Percentiles rank a stretch among this genome's conserved stretches.
Evolutionary conservation across 495 filamentous ascomycete genomes (phyloP).

Genomic region (Sporormia fimetaria): DNA sequence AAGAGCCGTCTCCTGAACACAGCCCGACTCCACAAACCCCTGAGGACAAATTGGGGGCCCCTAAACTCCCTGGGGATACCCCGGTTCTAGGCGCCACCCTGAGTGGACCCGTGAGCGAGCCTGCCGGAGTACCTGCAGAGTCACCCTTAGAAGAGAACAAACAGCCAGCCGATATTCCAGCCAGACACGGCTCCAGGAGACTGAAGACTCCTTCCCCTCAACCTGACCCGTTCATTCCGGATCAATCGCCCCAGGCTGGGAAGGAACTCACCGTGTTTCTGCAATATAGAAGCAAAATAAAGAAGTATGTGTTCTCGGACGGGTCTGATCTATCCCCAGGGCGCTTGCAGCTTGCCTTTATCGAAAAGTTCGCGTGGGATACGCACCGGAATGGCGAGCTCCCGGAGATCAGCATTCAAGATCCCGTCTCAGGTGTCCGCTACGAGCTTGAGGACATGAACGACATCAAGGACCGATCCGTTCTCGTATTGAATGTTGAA

Average conservation of each 20-base stretch:
- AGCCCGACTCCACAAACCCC: slow-evolving; percentile 44
- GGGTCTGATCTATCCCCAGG: slow-evolving; percentile 77
- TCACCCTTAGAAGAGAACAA: slow-evolving; percentile 10
- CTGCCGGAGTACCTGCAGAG: slow-evolving; percentile 9
- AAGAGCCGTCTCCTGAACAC: slow-evolving; percentile 29
- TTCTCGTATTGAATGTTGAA: slow-evolving; percentile 88
- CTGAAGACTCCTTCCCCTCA: slow-evolving; percentile 33
- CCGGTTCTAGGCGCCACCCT: slow-evolving; percentile 24
- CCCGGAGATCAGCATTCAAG: slow-evolving; percentile 95
- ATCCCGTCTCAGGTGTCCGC: slow-evolving; percentile 83
- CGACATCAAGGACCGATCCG: slow-evolving; percentile 93
- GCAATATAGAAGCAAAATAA: slow-evolving; percentile 93
- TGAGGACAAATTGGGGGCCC: slow-evolving; percentile 47
- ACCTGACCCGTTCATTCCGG: slow-evolving; percentile 47
- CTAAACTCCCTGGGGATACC: slow-evolving; percentile 26
- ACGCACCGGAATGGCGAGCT: slow-evolving; percentile 91
- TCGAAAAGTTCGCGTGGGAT: slow-evolving; percentile 98
- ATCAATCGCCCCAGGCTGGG: slow-evolving; percentile 62
- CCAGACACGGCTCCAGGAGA: slow-evolving; percentile 21
- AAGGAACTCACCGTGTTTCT: slow-evolving; percentile 94
- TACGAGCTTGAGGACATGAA: slow-evolving; percentile 88
- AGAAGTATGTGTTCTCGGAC: slow-evolving; percentile 83
- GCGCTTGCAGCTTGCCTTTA: slow-evolving; percentile 89
- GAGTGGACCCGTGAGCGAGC: slow-evolving; percentile 21
- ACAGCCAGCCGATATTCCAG: slow-evolving; percentile 11